A percentile compares a stretch with the other conserved stretches of the same genome.
Conservation (phyloP, 441 rosid species). For the Gossypium gossypioides region DNA sequence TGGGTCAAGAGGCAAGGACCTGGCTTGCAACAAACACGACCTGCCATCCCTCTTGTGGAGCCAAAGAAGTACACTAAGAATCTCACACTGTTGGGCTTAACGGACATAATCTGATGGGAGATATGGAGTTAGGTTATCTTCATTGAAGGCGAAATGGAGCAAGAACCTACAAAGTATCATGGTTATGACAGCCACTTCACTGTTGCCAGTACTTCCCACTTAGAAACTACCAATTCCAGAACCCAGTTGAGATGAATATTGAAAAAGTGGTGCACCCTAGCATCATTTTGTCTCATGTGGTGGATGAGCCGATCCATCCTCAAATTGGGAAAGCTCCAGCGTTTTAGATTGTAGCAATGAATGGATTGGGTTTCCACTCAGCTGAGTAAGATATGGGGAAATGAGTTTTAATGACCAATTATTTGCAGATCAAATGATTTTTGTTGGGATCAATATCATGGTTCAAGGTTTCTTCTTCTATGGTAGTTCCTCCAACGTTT, state of each 20-base stretch:
- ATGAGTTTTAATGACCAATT: constrained; percentile 22
- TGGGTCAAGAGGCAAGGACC: too few species aligned
- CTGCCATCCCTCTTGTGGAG: too few species aligned
- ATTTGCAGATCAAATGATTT: neutral
- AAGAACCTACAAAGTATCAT: constrained; percentile 50
- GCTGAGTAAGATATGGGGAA: constrained; percentile 41
- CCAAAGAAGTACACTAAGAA: too few species aligned
- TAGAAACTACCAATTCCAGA: constrained; percentile 27
- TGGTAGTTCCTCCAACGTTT: constrained; percentile 51
- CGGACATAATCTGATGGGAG: constrained; percentile 17
- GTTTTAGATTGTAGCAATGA: constrained; percentile 47
- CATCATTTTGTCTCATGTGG: constrained; percentile 37
- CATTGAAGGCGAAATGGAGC: constrained; percentile 50
- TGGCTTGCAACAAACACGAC: too few species aligned
- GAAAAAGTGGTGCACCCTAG: constrained; percentile 60
- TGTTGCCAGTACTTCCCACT: constrained; percentile 7
- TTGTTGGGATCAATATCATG: constrained; percentile 7
- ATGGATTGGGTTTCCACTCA: constrained; percentile 41
- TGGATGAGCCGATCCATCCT: constrained; percentile 17
- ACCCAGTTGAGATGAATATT: constrained; percentile 33
- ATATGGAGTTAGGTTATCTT: constrained; percentile 42
- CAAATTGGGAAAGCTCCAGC: constrained; percentile 42
- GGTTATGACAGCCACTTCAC: constrained; percentile 40
- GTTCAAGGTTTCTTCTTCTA: constrained; percentile 53
- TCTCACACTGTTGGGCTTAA: too few species aligned